phyloP scores from a whole-genome alignment of 2,329 filamentous ascomycete genomes.

The Pezicula rhizophila region DNA sequence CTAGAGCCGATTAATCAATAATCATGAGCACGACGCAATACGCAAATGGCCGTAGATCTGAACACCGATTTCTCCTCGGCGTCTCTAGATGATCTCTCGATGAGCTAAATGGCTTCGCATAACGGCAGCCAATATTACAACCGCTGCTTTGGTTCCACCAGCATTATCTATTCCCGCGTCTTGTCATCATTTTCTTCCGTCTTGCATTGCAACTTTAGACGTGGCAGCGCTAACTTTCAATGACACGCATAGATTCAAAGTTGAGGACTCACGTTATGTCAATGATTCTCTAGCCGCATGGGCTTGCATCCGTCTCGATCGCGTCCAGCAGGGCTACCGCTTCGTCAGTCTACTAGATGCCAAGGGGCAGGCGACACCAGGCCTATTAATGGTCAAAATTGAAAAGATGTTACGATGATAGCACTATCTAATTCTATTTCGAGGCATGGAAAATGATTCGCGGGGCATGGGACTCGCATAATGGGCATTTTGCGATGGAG shows the following conservation, averaged over 20 bases:
- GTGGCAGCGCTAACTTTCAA: not conserved
- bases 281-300: constrained; percentile 77
- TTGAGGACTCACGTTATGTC: constrained; percentile 80
- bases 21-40: constrained; percentile 2
- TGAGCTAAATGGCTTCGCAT: not conserved
- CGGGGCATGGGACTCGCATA: too few relatives aligned
- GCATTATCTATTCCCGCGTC: not conserved
- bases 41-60: constrained; percentile 3
- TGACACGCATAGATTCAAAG: constrained; percentile 52
- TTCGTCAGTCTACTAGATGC: constrained; percentile 71
- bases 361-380: constrained; percentile 58
- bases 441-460: too few relatives aligned
- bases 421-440: too few relatives aligned
- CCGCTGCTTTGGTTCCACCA: not conserved
- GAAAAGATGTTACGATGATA: constrained; percentile 42
- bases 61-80: not conserved
- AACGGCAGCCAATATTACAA: not conserved
- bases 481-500: too few relatives aligned
- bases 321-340: constrained; percentile 68
- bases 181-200: not conserved
- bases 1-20: not conserved
- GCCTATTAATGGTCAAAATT: constrained; percentile 68
- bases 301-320: constrained; percentile 82
- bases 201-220: not conserved
- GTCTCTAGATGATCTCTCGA: not conserved